phyloP scores from a whole-genome alignment of 768 basidiomycete species.

The Tylopilus plumbeoviolaceoides region DNA sequence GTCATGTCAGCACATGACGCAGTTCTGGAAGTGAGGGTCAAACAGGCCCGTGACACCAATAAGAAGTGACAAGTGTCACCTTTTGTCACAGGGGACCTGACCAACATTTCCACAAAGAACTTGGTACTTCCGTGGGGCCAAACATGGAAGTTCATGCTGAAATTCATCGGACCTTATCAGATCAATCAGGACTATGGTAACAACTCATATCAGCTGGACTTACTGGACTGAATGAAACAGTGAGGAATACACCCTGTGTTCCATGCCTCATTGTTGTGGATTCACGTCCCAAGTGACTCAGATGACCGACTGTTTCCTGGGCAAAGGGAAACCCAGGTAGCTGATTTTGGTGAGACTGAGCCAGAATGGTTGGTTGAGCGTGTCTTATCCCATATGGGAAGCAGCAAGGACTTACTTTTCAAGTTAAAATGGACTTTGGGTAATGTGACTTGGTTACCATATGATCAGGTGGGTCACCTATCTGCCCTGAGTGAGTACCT shows the following conservation, averaged over 20 bases:
- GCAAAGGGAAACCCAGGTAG: not conserved
- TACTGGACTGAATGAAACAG: not conserved
- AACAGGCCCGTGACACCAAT: too few relatives aligned
- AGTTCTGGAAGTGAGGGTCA: too few relatives aligned
- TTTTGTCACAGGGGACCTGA: too few relatives aligned
- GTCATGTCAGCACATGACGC: slow-evolving; percentile 32
- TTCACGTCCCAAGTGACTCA: not conserved
- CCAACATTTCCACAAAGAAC: too few relatives aligned
- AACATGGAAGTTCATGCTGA: rapidly evolving
- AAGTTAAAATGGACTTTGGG: not conserved
- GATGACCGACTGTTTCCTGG: not conserved
- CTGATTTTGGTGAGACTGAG: not conserved
- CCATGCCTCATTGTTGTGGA: not conserved
- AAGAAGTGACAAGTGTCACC: too few relatives aligned
- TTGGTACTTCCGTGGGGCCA: not conserved
- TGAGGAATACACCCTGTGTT: not conserved
- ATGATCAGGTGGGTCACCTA: not conserved
- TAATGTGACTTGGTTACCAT: not conserved
- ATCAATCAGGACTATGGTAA: not conserved
- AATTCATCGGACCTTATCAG: not conserved
- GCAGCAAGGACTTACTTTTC: not conserved
- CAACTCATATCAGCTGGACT: not conserved
- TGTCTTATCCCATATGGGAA: not conserved
- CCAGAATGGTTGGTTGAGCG: not conserved
- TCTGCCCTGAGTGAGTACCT: not conserved